A percentile compares a stretch with the other conserved stretches of the same genome.
Evolutionary conservation across 192 early-diverging fungal species (phyloP).

Genomic region (Coemansia sp.): DNA sequence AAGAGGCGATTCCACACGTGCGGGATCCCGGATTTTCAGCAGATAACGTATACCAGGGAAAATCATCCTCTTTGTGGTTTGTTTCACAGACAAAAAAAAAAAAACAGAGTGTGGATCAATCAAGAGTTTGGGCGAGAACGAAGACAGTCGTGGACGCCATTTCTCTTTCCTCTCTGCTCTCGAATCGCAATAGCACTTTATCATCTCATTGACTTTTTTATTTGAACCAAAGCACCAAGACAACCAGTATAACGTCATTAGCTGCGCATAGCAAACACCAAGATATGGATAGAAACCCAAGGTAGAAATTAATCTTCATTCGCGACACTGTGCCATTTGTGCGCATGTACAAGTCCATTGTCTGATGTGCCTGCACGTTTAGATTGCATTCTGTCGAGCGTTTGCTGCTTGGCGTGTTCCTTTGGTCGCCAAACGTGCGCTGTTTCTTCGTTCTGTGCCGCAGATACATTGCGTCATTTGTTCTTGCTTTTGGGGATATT

Average conservation of each 20-base stretch:
- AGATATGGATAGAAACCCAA: constrained; percentile 27
- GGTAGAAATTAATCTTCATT: constrained; percentile 6
- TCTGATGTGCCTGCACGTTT: constrained; percentile 5
- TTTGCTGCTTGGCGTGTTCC: background rate
- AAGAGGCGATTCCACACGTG: background rate
- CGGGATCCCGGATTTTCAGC: background rate
- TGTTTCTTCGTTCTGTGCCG: background rate
- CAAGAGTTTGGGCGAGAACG: background rate
- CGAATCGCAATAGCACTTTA: background rate
- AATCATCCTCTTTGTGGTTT: background rate
- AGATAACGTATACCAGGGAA: background rate
- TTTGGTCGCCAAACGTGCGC: background rate
- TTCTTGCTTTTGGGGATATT: background rate
- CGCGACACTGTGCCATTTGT: background rate
- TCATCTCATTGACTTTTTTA: background rate
- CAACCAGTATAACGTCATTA: background rate
- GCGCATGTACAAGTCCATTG: background rate
- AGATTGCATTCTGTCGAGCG: background rate
- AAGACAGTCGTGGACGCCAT: too few relatives aligned
- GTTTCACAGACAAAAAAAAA: background rate
- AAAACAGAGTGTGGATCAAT: background rate
- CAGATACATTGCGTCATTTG: background rate
- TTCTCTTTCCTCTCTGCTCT: background rate
- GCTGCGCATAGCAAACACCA: background rate
- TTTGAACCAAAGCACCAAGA: background rate